Evolutionary conservation across 768 basidiomycete genomes (phyloP), one percentile per base, ranked within the genome.

Genomic region (Termitomyces sp.): DNA sequence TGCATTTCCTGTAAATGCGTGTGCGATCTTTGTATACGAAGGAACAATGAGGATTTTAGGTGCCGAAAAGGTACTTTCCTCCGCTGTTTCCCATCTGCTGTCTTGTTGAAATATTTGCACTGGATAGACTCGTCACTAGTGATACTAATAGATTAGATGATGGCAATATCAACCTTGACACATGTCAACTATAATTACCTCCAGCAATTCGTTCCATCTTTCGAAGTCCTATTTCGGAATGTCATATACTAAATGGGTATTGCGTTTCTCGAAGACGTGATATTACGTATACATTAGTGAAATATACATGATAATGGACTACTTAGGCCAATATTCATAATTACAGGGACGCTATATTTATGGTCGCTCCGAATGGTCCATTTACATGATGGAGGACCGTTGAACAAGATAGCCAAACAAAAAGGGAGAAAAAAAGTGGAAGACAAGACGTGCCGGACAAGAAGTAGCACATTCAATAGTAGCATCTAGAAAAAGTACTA

Each of bases 1-100:
- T 58, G 87, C 90, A 19, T 88, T 91, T 70, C 90, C 90, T 14
- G 80, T 83, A 0, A 92, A 92, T 67, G 88, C 89, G 0, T 86
- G 82, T 47, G 90, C 89, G 0, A 76, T 88, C 47, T 88, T 88
- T 62, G 89, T 90, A 2, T 92, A 88, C 68, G 89, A 91, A 71
- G 85, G 82, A 40, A 75, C 85, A 27, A 83, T 92, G 82, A 72
- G 83, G 57, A 54, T 74, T 27, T 63, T 88, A 50, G 84, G 81
- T 37, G 86, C 89, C 16, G 85, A 88, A 68, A 79, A 86, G 78
- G 85, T 84, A 61, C 58, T 67, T 52, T 71, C 19, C 41, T 69
- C 37, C 35, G 11, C 54, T 19, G 53, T 55, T 56, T 30, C 9
- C 54, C 42, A 43, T 21, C 57, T 58, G 30, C 8, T 50, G 47